phyloP scores from a whole-genome alignment of 2,329 filamentous ascomycete genomes.

The Cercospora nicotianae region DNA sequence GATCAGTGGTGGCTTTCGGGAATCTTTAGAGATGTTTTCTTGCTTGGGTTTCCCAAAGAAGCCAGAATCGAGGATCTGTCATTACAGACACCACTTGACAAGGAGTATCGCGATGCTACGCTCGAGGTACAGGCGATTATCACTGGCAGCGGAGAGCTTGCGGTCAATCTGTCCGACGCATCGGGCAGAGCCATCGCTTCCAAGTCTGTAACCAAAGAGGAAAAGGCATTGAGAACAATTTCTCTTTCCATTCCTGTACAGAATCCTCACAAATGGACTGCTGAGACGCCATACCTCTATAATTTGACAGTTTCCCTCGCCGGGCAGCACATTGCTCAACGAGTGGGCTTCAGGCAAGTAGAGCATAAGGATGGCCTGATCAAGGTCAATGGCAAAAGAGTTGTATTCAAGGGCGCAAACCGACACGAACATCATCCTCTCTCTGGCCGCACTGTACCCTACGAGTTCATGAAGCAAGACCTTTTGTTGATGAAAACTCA shows the following conservation, averaged over 20 bases:
- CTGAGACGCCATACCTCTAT: slow-evolving; percentile 65
- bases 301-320: slow-evolving; percentile 50
- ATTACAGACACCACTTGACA: slow-evolving; percentile 56
- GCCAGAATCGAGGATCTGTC: slow-evolving; percentile 59
- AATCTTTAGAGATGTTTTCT: slow-evolving; percentile 66
- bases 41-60: slow-evolving; percentile 56
- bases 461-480: slow-evolving; percentile 62
- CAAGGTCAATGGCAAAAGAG: slow-evolving; percentile 61
- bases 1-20: slow-evolving; percentile 39
- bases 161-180: slow-evolving; percentile 42
- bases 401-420: slow-evolving; percentile 66
- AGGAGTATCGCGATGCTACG: slow-evolving; percentile 52
- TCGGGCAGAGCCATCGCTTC: slow-evolving; percentile 40
- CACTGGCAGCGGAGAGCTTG: slow-evolving; percentile 46
- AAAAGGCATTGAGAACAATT: slow-evolving; percentile 26
- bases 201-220: slow-evolving; percentile 5
- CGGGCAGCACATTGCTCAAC: slow-evolving; percentile 51
- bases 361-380: slow-evolving; percentile 62
- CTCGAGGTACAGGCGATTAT: slow-evolving; percentile 38
- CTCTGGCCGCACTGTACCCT: slow-evolving; percentile 62
- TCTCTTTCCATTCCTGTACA: slow-evolving; percentile 47
- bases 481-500: slow-evolving; percentile 67
- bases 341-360: slow-evolving; percentile 63
- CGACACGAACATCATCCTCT: slow-evolving; percentile 69
- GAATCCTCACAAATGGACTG: slow-evolving; percentile 66